These are phyloP conservation scores for Fusarium hainanense DNA, from an alignment of 2,329 filamentous ascomycete genomes.

Conservation along the genomic window DNA sequence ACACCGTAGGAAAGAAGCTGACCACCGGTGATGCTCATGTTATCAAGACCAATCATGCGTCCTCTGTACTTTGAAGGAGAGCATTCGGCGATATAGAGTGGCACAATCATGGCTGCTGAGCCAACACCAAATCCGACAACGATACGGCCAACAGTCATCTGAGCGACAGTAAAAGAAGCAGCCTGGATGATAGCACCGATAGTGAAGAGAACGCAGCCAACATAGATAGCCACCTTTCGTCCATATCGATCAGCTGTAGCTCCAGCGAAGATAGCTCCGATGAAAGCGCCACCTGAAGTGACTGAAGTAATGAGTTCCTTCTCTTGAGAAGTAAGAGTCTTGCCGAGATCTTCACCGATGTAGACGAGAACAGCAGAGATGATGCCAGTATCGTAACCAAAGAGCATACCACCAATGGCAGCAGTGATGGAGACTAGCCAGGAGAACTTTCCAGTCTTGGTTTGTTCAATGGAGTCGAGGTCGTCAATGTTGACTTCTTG, in stretches of 20 bases:
- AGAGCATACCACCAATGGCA: slow-evolving; percentile 54
- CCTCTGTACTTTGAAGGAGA: slow-evolving; percentile 62
- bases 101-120: slow-evolving; percentile 59
- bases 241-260: slow-evolving; percentile 43
- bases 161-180: slow-evolving; percentile 41
- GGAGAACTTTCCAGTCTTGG: slow-evolving; percentile 41
- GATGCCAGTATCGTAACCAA: slow-evolving; percentile 53
- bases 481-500: slow-evolving; percentile 38
- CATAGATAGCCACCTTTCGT: slow-evolving; percentile 45
- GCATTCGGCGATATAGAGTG: slow-evolving; percentile 61
- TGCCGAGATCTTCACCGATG: slow-evolving; percentile 49
- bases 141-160: slow-evolving; percentile 51
- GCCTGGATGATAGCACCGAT: slow-evolving; percentile 45
- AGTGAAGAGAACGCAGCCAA: slow-evolving; percentile 44
- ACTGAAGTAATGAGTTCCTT: slow-evolving; percentile 64
- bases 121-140: slow-evolving; percentile 63
- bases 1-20: slow-evolving; percentile 56
- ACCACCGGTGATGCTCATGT: slow-evolving; percentile 58
- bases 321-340: slow-evolving; percentile 55
- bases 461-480: slow-evolving; percentile 43
- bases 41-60: slow-evolving; percentile 61
- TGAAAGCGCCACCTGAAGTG: slow-evolving; percentile 54
- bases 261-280: slow-evolving; percentile 46
- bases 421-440: slow-evolving; percentile 45
- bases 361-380: slow-evolving; percentile 51